Conservation (phyloP, 75 land plant genomes). For the Pinus albicaulis region DNA sequence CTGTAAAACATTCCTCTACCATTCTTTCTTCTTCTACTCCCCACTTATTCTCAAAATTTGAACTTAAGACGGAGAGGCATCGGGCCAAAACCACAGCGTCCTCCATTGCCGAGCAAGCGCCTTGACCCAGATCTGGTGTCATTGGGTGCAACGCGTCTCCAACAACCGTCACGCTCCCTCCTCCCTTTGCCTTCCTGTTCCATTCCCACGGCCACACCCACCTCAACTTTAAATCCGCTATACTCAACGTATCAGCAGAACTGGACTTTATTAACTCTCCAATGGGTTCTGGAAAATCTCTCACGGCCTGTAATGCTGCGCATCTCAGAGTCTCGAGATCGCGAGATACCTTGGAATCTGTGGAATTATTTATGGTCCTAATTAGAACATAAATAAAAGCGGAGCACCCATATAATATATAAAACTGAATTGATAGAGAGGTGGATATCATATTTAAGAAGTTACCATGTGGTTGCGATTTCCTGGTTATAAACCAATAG, state of each 20-base stretch:
- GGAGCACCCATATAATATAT: too few relatives aligned
- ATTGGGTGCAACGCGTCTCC: constrained; percentile 70
- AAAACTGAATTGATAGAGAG: too few relatives aligned
- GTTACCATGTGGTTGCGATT: constrained; percentile 10
- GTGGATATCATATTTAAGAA: too few relatives aligned
- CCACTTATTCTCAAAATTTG: neutral
- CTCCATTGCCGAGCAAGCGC: constrained; percentile 74
- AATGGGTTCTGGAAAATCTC: too few relatives aligned
- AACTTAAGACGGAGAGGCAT: neutral
- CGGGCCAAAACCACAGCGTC: constrained; percentile 25
- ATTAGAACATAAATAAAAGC: too few relatives aligned
- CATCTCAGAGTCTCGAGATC: too few relatives aligned
- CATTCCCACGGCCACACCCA: constrained; percentile 16
- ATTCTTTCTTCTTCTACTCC: constrained; percentile 14
- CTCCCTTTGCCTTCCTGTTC: neutral
- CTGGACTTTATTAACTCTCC: neutral
- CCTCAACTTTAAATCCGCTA: neutral
- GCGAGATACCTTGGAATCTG: too few relatives aligned
- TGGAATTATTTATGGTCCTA: too few relatives aligned
- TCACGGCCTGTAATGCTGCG: neutral
- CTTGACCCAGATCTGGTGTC: constrained; percentile 89
- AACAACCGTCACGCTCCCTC: constrained; percentile 1
- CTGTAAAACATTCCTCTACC: constrained; percentile 21
- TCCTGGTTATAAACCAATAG: constrained; percentile 16
- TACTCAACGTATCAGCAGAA: neutral